A percentile compares a stretch with the other conserved stretches of the same genome.
Evolutionary conservation across 192 early-diverging fungal genomes (phyloP).

Genomic region (Geranomyces michiganensis): DNA sequence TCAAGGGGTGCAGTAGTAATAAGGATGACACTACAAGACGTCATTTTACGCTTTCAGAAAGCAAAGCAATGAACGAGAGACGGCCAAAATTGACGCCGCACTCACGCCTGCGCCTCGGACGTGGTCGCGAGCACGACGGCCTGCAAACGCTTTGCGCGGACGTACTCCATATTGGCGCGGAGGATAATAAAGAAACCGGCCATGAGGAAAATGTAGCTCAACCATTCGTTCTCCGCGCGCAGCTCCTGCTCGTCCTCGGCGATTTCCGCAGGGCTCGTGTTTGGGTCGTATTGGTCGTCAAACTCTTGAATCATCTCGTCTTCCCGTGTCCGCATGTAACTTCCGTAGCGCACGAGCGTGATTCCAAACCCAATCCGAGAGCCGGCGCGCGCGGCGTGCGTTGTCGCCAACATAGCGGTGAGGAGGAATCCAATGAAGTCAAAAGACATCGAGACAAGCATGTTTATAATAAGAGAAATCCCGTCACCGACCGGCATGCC

Average conservation of each 20-base stretch:
- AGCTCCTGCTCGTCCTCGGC: conserved; percentile 25
- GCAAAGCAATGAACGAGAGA: too few species aligned
- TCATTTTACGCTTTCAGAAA: too few species aligned
- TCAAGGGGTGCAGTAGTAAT: too few species aligned
- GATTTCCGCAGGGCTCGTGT: conserved; percentile 9
- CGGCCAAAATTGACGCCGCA: too few species aligned
- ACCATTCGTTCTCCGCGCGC: conserved; percentile 61
- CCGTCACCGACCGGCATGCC: conserved; percentile 86
- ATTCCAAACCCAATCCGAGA: conserved; percentile 44
- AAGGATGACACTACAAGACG: too few species aligned
- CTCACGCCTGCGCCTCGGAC: not conserved
- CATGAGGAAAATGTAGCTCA: conserved; percentile 75
- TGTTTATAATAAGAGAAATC: conserved; percentile 77
- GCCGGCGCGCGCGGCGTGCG: conserved; percentile 72
- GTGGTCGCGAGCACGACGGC: conserved; percentile 66
- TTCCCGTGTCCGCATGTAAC: conserved; percentile 23
- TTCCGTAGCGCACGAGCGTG: conserved; percentile 43
- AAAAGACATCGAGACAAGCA: conserved; percentile 61
- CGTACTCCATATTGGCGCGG: conserved; percentile 72
- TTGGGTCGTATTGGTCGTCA: conserved; percentile 27
- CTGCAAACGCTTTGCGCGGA: conserved; percentile 72
- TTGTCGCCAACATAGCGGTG: conserved; percentile 86
- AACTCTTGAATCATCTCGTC: conserved; percentile 29
- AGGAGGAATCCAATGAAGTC: conserved; percentile 79
- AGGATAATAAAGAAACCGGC: conserved; percentile 75